Conservation (phyloP, 352 stramenopile species). For the Plasmopara muralis region DNA sequence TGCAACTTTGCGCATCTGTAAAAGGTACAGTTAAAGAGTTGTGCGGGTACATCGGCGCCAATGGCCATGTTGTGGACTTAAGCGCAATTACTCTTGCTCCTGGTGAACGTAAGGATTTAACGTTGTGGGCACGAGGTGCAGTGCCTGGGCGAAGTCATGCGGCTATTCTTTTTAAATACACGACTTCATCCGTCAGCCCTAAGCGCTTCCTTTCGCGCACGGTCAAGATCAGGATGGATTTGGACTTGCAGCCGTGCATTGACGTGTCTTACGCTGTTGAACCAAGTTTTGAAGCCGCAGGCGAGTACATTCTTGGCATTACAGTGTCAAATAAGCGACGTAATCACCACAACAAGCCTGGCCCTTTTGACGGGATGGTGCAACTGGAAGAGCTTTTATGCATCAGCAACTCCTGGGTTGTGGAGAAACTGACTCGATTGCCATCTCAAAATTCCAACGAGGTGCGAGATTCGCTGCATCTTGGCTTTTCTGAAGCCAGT, state of each 20-base stretch:
- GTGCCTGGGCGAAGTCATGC: slow-evolving; percentile 36
- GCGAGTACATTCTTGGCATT: slow-evolving; percentile 71
- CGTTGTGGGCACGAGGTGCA: slow-evolving; percentile 44
- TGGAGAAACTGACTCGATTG: slow-evolving; percentile 37
- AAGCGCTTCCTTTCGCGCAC: slow-evolving; percentile 20
- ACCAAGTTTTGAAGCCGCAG: slow-evolving; percentile 49
- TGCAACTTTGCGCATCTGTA: slow-evolving; percentile 46
- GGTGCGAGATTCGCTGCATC: slow-evolving; percentile 29
- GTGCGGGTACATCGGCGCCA: slow-evolving; percentile 53
- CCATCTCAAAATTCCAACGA: neutral
- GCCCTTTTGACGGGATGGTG: slow-evolving; percentile 25
- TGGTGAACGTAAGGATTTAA: slow-evolving; percentile 42
- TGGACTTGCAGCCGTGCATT: slow-evolving; percentile 55
- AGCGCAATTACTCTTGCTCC: slow-evolving; percentile 38
- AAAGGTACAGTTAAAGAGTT: slow-evolving; percentile 20
- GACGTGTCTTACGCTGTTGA: slow-evolving; percentile 61
- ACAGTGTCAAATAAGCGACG: slow-evolving; percentile 52
- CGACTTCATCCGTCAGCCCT: slow-evolving; percentile 6
- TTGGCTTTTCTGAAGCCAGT: slow-evolving; percentile 67
- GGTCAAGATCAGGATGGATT: slow-evolving; percentile 52
- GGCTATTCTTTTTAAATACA: slow-evolving; percentile 71
- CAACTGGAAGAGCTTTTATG: slow-evolving; percentile 49
- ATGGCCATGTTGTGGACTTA: slow-evolving; percentile 59
- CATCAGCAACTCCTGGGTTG: slow-evolving; percentile 54
- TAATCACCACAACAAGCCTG: slow-evolving; percentile 19